phyloP scores from a whole-genome alignment of 2,329 filamentous ascomycete genomes.

The Arthrobotrys megalospora region DNA sequence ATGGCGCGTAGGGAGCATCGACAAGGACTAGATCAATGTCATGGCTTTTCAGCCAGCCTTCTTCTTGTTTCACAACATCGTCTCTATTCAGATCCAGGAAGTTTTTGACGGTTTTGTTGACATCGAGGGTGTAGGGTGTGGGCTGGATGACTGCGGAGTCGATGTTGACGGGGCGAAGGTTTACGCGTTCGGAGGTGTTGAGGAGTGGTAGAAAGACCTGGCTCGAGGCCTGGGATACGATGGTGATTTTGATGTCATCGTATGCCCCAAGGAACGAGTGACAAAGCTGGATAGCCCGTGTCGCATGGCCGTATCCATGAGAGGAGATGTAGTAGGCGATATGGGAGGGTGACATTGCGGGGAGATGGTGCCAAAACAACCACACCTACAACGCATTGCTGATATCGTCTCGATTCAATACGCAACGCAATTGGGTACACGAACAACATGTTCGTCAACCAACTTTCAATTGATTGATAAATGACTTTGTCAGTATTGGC shows the following conservation, averaged over 20 bases:
- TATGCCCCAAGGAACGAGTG: constrained; percentile 46
- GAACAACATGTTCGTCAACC: no score
- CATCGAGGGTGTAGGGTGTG: constrained; percentile 48
- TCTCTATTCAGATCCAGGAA: constrained; percentile 30
- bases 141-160: constrained; percentile 54
- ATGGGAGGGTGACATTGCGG: constrained; percentile 46
- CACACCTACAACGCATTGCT: constrained; percentile 15
- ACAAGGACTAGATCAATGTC: constrained; percentile 36
- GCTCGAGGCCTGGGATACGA: constrained; percentile 51
- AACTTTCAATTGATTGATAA: no score
- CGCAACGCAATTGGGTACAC: no score
- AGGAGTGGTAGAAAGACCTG: constrained; percentile 56
- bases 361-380: constrained; percentile 17
- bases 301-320: constrained; percentile 58
- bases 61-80: constrained; percentile 29
- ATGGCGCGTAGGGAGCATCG: constrained; percentile 44
- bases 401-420: background rate
- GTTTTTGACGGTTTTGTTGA: constrained; percentile 38
- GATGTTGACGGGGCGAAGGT: constrained; percentile 40
- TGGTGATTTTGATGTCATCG: constrained; percentile 39
- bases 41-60: constrained; percentile 41
- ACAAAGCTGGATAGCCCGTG: constrained; percentile 55
- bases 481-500: no score
- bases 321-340: constrained; percentile 60
- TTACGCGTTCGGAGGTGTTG: constrained; percentile 41